Conservation (phyloP, 2,329 filamentous ascomycete genomes). For the Cryphonectria carpinicola region DNA sequence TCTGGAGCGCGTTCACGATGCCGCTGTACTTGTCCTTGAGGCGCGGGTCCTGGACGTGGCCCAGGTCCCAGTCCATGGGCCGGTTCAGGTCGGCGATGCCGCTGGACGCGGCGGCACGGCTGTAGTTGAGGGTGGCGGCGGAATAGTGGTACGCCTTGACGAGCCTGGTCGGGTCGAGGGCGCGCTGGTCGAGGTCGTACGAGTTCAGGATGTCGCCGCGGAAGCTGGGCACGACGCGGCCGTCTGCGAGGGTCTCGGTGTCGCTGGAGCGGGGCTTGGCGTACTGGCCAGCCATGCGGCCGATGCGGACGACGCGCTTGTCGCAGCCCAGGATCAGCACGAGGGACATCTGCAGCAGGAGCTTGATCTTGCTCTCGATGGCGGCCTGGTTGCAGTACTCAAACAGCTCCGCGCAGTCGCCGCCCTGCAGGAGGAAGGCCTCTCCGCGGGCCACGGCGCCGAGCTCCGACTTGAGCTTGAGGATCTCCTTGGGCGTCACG, state of each 20-base stretch:
- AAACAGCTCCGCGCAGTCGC: slow-evolving; percentile 96
- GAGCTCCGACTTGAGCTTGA: slow-evolving; percentile 75
- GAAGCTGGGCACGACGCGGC: slow-evolving; percentile 84
- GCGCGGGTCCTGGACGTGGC: slow-evolving; percentile 82
- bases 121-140: slow-evolving; percentile 90
- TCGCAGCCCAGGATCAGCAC: slow-evolving; percentile 87
- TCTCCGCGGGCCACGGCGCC: slow-evolving; percentile 87
- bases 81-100: slow-evolving; percentile 94
- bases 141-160: slow-evolving; percentile 95
- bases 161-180: slow-evolving; percentile 80
- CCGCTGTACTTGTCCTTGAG: slow-evolving; percentile 84
- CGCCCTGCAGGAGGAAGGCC: slow-evolving; percentile 92
- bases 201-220: slow-evolving; percentile 96
- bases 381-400: slow-evolving; percentile 89
- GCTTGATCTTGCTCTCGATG: slow-evolving; percentile 96
- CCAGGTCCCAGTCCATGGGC: slow-evolving; percentile 92
- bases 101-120: slow-evolving; percentile 79
- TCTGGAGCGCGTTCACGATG: slow-evolving; percentile 85
- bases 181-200: slow-evolving; percentile 73
- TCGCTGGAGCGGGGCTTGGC: slow-evolving; percentile 93
- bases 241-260: slow-evolving; percentile 74
- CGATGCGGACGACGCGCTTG: slow-evolving; percentile 88
- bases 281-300: slow-evolving; percentile 95
- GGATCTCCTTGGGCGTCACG: slow-evolving; percentile 80
- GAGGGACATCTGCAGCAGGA: slow-evolving; percentile 94